Conservation (phyloP, 2,329 filamentous ascomycete species). For the Verticillium alfalfae region DNA sequence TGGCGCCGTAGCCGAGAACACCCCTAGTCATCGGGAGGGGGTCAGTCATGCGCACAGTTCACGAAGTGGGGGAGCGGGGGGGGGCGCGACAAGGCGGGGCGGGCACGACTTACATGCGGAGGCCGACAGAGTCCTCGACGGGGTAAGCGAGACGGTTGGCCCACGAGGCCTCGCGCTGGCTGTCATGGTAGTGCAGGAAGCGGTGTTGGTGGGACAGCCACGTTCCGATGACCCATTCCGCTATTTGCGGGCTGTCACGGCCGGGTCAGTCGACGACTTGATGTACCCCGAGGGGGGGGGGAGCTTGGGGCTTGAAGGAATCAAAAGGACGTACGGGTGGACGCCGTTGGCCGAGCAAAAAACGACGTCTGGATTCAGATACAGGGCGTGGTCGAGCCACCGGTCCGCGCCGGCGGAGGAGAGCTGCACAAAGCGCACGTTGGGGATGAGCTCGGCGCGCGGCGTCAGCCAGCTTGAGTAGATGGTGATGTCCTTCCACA, state of each 20-base stretch:
- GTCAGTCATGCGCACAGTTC: not conserved
- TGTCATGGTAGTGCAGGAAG: conserved; percentile 35
- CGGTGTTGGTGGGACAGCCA: conserved; percentile 43
- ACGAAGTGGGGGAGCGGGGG: not conserved
- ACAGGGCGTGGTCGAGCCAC: conserved; percentile 29
- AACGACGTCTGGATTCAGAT: conserved; percentile 23
- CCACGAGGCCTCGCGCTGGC: conserved; percentile 39
- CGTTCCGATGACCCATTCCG: conserved; percentile 50
- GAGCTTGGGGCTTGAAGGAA: not conserved
- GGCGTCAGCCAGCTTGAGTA: conserved; percentile 25
- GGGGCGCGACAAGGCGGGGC: no score
- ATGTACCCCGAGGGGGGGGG: not conserved
- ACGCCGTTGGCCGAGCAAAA: conserved; percentile 36
- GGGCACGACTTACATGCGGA: conserved; percentile 37
- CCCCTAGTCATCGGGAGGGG: conserved; percentile 25
- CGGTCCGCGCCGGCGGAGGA: conserved; percentile 35
- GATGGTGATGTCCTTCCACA: conserved; percentile 35
- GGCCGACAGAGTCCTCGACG: conserved; percentile 37
- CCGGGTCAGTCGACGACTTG: not conserved
- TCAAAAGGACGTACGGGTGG: conserved; percentile 28
- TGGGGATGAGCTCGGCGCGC: conserved; percentile 20
- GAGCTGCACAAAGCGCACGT: conserved; percentile 38
- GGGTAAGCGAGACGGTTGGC: conserved; percentile 20
- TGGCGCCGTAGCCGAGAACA: conserved; percentile 49
- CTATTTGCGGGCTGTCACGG: conserved; percentile 42